phyloP scores from a whole-genome alignment of 495 filamentous ascomycete genomes.

The Diplogelasinospora grovesii region DNA sequence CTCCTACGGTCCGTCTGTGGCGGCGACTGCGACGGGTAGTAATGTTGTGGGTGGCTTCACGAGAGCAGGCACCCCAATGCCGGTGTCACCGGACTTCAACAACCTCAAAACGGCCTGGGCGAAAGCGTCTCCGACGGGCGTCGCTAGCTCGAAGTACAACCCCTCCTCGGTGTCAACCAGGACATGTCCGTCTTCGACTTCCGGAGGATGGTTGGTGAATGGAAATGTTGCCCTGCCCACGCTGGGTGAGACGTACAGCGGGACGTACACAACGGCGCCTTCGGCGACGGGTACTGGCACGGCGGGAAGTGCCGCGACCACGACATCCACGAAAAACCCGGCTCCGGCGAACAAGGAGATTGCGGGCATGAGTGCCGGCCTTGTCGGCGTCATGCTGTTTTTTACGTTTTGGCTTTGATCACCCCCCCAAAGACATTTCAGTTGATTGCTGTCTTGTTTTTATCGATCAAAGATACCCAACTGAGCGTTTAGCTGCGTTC shows the following conservation, averaged over 20 bases:
- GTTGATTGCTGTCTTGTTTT: too few relatives aligned
- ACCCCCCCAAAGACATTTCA: too few relatives aligned
- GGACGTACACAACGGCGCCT: constrained; percentile 21
- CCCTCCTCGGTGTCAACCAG: constrained; percentile 51
- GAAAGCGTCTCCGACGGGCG: constrained; percentile 60
- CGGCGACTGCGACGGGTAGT: constrained; percentile 38
- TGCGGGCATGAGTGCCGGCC: constrained; percentile 45
- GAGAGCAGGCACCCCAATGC: constrained; percentile 65
- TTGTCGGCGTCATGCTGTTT: constrained; percentile 48
- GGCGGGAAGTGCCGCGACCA: constrained; percentile 8
- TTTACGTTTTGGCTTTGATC: constrained; percentile 48
- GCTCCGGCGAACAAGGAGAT: constrained; percentile 42
- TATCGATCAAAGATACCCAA: too few relatives aligned
- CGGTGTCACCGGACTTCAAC: constrained; percentile 66
- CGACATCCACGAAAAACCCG: constrained; percentile 25
- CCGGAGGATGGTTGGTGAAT: constrained; percentile 64
- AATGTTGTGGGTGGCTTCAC: constrained; percentile 60
- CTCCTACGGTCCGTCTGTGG: constrained; percentile 58
- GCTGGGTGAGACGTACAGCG: constrained; percentile 48
- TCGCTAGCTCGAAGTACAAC: constrained; percentile 56
- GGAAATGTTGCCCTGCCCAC: constrained; percentile 62
- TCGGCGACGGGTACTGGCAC: constrained; percentile 14
- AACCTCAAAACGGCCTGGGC: constrained; percentile 76
- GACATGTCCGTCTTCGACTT: constrained; percentile 63
- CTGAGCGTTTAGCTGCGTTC: too few relatives aligned